phyloP scores from a whole-genome alignment of 495 filamentous ascomycete species.

The Clavariopsis aquatica region DNA sequence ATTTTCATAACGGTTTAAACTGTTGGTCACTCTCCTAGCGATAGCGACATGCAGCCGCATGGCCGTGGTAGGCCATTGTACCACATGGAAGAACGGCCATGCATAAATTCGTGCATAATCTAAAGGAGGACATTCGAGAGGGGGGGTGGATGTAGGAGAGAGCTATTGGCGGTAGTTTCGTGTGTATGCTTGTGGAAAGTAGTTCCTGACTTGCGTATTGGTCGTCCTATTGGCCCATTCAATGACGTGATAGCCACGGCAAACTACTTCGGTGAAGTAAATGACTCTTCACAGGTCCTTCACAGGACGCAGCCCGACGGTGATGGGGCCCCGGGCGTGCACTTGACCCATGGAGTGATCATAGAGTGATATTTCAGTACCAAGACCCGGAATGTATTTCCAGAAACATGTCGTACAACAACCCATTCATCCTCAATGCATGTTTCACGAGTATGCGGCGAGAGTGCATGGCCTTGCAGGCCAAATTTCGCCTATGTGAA shows the following conservation, averaged over 20 bases:
- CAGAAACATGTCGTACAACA: not conserved
- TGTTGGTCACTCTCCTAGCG: not conserved
- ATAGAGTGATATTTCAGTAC: not conserved
- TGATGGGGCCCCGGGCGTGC: not conserved
- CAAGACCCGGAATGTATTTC: not conserved
- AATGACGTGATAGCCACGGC: not conserved
- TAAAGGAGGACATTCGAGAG: not conserved
- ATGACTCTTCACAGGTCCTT: not conserved
- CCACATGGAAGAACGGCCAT: not conserved
- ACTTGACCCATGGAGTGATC: not conserved
- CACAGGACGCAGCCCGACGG: not conserved
- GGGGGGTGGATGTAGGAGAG: not conserved
- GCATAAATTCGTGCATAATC: not conserved
- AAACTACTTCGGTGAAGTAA: not conserved
- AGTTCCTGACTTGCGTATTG: too few relatives aligned
- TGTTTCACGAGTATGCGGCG: not conserved
- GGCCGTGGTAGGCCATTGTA: not conserved
- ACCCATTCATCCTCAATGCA: not conserved
- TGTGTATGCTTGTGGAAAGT: too few relatives aligned
- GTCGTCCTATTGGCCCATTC: not conserved
- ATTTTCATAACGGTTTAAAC: not conserved
- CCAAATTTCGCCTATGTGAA: constrained; percentile 6
- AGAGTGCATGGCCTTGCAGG: not conserved
- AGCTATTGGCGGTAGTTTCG: not conserved
- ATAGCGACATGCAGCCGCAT: not conserved